Evolutionary conservation across 495 filamentous ascomycete genomes (phyloP).

Genomic region (Hyphodiscus hymeniophilus): DNA sequence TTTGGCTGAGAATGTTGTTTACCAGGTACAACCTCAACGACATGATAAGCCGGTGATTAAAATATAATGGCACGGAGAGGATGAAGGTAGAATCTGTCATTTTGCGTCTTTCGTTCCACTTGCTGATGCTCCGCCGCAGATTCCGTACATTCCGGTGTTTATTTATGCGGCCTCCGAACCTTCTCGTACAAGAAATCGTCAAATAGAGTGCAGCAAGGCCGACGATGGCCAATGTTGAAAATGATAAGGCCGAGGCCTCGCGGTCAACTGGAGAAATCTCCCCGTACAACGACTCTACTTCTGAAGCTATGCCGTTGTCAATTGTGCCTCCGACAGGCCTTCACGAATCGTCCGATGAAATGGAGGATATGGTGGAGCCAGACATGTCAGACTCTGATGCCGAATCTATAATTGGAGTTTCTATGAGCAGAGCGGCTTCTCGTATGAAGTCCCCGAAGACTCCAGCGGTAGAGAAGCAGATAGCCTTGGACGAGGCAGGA

Average conservation of each 20-base stretch:
- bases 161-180: neutral
- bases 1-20: too few relatives aligned
- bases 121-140: neutral
- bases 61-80: neutral
- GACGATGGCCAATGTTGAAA: neutral
- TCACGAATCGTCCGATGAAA: slow-evolving; percentile 3
- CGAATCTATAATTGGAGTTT: slow-evolving; percentile 63
- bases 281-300: neutral
- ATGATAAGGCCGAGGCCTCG: neutral
- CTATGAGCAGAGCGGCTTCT: slow-evolving; percentile 64
- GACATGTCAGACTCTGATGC: slow-evolving; percentile 38
- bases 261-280: neutral
- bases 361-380: slow-evolving; percentile 8
- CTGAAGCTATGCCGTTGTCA: neutral
- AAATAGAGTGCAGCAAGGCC: neutral
- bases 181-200: neutral
- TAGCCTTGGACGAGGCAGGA: slow-evolving; percentile 54
- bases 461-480: slow-evolving; percentile 66
- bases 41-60: neutral
- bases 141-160: slow-evolving; percentile 6
- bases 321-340: neutral
- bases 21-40: too few relatives aligned
- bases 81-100: neutral
- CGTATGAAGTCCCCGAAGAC: slow-evolving; percentile 63
- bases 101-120: neutral